Evolutionary conservation across 2,329 filamentous ascomycete species (phyloP), one percentile per base, ranked within the genome.

Genomic region (Aspergillus sp.): DNA sequence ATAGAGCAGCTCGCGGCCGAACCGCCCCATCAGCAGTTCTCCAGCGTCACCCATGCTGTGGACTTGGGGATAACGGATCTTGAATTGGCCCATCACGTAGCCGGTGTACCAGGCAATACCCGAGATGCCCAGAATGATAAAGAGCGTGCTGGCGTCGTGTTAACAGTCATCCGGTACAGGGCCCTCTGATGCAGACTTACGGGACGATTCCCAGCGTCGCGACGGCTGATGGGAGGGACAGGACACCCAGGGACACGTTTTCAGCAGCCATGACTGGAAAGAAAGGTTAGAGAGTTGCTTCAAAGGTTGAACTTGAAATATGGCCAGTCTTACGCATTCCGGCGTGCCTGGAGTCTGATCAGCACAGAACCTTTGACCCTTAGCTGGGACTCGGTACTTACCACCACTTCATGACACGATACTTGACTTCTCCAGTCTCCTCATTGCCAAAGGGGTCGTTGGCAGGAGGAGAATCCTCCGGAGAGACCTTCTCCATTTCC

Each of bases 1-100:
- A 29, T 83, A 84, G 32, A 87, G 75, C 41, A 89, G 54, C 63
- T 87, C 83, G 55, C 84, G 81, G 3, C 84, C 85, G 23, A 83
- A 71, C 10, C 71, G 73, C n/a, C 88, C 87, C 59, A 80, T 76
- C 50, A 89, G 76, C 50, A 88, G 72, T 41, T 79, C 73, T 1
- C 85, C 86, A 13, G 84, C 86, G 61, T 90, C 87, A 36, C 85
- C 83, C 65, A 88, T 88, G 64, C 83, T 84, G 49, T 82, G 79
- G 42, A 88, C 78, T 13, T 82, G 71, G 2, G 85, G 84, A 61
- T 81, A 78, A 42, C 70, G 71, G 38, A 80, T 64, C 56, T 81
- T 82, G 70, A 85, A 83, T 60, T 83, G 78, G 14, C 80, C 82
- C 42, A 86, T 78, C 2, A 84, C 75, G 61, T 79, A 83, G 43